Evolutionary conservation across 2,329 filamentous ascomycete species (phyloP).

Genomic region (Pezicula carpinea): DNA sequence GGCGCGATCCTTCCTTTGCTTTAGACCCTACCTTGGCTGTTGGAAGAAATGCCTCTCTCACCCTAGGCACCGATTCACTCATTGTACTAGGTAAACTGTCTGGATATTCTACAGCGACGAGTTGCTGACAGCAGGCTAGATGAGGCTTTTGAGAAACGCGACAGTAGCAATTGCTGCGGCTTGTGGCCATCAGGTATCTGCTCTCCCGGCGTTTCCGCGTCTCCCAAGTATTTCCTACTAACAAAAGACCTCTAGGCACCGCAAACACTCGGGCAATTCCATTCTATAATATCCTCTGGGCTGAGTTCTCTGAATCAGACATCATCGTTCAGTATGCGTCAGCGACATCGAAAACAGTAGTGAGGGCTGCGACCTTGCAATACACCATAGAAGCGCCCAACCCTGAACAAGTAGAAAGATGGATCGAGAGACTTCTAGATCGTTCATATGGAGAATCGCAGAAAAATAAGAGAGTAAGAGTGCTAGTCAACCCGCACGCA

Average conservation of each 20-base stretch:
- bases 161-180: conserved; percentile 50
- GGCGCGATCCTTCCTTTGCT: conserved; percentile 29
- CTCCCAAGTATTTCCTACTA: conserved; percentile 6
- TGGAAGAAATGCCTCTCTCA: conserved; percentile 54
- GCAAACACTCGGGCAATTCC: conserved; percentile 52
- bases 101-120: not conserved
- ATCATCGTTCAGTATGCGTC: conserved; percentile 71
- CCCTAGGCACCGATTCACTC: conserved; percentile 54
- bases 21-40: conserved; percentile 45
- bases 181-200: conserved; percentile 42
- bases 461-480: conserved; percentile 72
- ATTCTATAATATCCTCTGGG: conserved; percentile 83
- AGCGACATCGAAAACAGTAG: conserved; percentile 50
- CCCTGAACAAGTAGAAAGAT: conserved; percentile 34
- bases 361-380: conserved; percentile 56
- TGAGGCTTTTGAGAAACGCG: conserved; percentile 45
- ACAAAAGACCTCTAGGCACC: conserved; percentile 18
- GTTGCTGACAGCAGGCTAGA: conserved; percentile 33
- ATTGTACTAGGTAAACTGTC: conserved; percentile 47
- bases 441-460: conserved; percentile 68
- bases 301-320: conserved; percentile 54
- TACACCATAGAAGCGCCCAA: conserved; percentile 45
- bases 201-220: conserved; percentile 9
- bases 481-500: conserved; percentile 87
- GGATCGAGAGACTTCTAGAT: conserved; percentile 61